Base-by-base conservation (phyloP, 1,284 basidiomycete genomes). In the Peniophora sp. region DNA sequence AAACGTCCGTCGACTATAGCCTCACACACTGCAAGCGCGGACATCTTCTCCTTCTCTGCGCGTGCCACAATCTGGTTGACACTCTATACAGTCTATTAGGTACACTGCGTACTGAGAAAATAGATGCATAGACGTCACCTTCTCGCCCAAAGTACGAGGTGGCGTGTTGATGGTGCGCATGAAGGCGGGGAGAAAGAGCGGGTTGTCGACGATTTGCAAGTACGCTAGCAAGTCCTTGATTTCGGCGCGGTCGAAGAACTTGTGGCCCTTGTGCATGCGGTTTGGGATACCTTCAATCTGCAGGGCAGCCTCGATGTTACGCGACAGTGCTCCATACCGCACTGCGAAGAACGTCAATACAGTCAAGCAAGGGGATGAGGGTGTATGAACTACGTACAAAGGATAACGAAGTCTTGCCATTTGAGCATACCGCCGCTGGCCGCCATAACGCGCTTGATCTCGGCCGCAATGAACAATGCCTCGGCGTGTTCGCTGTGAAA, bases 171-270 rank as follows among this genome's bases (percentile, higher is more conserved):
- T 73, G 1, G 85, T 79, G 17, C 92, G 79, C n/a, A 73, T 63
- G 56, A 95, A 89, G 0, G 91, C 92, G 5, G 83, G 89, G 3
- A 73, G 73, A 60, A 87, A 95, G 12, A 75, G 69, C 0, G 89
- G 83, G 62, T 96, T 96, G 58, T 94, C 91, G 1, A 87, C 75
- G 1, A 96, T 72, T 61, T 92, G 91, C 1, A 94, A 69, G 65
- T 96, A 96, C 1, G 89, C 86, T n/a, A 96, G 69, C 20, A 95
- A 59, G 63, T 94, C 91, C 69, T 93, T 94, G 63, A 97, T 79
- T 72, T 91, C 89, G 57, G 79, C 65, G 8, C 92, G 83, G 55
- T 94, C 89, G 61, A 94, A 95, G 76, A 94, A 94, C 64, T 86
- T 89, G 64, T 88, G 83, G 0, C 91, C 91, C 14, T 83, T 86